phyloP scores from a whole-genome alignment of 441 rosid species.

The Eruca vesicaria region DNA sequence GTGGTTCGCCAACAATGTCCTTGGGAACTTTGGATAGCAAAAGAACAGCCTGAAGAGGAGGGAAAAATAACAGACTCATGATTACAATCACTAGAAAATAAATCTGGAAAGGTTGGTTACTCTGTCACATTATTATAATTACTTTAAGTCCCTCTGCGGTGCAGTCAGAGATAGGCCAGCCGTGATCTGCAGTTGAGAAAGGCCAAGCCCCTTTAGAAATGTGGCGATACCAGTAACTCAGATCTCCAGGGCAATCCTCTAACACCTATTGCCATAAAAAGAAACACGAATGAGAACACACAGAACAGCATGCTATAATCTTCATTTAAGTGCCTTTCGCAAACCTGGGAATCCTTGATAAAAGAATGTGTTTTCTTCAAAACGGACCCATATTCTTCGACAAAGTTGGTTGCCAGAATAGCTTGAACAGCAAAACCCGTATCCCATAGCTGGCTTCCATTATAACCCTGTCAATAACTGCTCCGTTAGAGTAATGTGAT shows the following conservation, averaged over 20 bases:
- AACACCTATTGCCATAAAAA: constrained; percentile 49
- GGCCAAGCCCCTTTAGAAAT: constrained; percentile 99
- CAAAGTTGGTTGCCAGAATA: constrained; percentile 65
- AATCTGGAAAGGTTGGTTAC: background rate
- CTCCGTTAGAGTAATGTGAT: constrained; percentile 20
- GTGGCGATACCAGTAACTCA: constrained; percentile 81
- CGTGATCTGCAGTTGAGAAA: constrained; percentile 92
- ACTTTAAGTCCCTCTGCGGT: constrained; percentile 94
- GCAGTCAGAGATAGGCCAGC: constrained; percentile 98
- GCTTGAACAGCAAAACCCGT: constrained; percentile 87
- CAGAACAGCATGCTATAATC: constrained; percentile 2
- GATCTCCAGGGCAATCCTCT: constrained; percentile 86
- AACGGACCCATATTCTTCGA: constrained; percentile 61
- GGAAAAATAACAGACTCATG: constrained; percentile 26
- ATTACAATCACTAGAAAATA: constrained; percentile 13
- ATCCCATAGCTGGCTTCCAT: constrained; percentile 98
- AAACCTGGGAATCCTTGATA: constrained; percentile 76
- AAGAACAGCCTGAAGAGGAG: constrained; percentile 60
- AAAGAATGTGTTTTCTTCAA: constrained; percentile 65
- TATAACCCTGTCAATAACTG: constrained; percentile 71
- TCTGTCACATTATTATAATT: constrained; percentile 28
- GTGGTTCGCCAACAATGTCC: constrained; percentile 72
- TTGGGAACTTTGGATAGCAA: constrained; percentile 65
- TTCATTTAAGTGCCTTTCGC: background rate
- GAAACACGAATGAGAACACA: constrained; percentile 5